Base-by-base conservation (phyloP, 148 eudicot genomes). In the Limonium bicolor region DNA sequence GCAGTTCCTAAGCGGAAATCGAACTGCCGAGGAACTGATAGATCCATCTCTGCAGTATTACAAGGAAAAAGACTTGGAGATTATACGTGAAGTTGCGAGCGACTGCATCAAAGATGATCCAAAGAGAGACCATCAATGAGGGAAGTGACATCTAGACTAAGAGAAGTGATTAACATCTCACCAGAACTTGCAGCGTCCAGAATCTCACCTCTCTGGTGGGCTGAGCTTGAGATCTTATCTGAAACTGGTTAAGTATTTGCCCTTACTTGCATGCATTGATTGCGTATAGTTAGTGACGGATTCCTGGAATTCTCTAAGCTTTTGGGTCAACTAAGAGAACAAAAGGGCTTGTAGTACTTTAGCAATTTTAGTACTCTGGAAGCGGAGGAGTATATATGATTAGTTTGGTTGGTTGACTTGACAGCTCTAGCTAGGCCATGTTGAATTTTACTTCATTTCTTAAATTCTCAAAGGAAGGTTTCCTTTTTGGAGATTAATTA, bases 131-230 rank as follows among this genome's bases (percentile, higher is more conserved):
- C 75, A 2, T 60, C 60, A 4, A 13, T 64, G 28, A 60, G 24
- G 33, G 46, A 60, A 10, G 46, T 64, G 41, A 69, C 70, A 21
- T 22, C 54, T 11, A 64, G 44, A 26, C 40, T 69, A 25, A 47
- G 23, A 20, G 37, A 32, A 11, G 56, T 53, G 7, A 60, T 54
- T 0, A 69, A 60, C 14, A 60, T 69, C 30, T 60, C 75, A 0
- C 67, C 50, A 6, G 75, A 69, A 12, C 63, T 60, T 33, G 75
- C 75, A 1, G 42, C 51, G 10, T 58, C 62, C 7, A 68, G 66
- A 39, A 50, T 69, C 21, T 81, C 92, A 14, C 84, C 84, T 2
- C 62, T 81, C 12, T 81, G 84, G 92, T 81, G 92, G 92, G 92
- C 92, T 39, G 92, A 81, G 56, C 80, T 81, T n/a, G 92, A 80